Conservation (phyloP, 2,329 filamentous ascomycete species). For the Didymella glomerata region DNA sequence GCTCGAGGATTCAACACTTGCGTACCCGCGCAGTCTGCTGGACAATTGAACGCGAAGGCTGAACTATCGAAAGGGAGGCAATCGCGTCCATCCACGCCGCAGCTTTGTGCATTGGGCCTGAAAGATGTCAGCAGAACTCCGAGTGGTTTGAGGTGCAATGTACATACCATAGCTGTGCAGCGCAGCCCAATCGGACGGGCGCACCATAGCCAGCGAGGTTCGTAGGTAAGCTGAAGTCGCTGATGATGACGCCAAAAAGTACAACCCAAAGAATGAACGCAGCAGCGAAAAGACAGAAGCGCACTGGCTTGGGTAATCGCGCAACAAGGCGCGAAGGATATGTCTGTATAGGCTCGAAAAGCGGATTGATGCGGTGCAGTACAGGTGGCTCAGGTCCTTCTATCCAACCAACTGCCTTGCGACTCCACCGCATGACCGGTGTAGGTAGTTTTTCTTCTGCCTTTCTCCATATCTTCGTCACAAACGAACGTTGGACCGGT, state of each 20-base stretch:
- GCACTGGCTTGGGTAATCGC: conserved; percentile 64
- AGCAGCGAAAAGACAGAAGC: conserved; percentile 64
- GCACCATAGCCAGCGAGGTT: conserved; percentile 74
- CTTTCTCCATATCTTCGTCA: conserved; percentile 1
- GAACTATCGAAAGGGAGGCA: conserved; percentile 64
- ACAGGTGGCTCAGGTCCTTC: conserved; percentile 56
- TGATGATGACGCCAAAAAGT: conserved; percentile 72
- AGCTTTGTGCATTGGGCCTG: conserved; percentile 47
- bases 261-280: conserved; percentile 73
- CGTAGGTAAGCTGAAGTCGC: conserved; percentile 63
- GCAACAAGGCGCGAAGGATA: conserved; percentile 68
- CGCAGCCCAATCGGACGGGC: conserved; percentile 72
- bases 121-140: conserved; percentile 23
- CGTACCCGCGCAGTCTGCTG: conserved; percentile 60
- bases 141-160: not conserved
- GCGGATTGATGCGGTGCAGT: conserved; percentile 54
- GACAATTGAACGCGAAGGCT: conserved; percentile 64
- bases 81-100: conserved; percentile 63
- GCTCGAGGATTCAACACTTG: conserved; percentile 60
- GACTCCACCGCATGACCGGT: conserved; percentile 26
- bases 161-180: conserved; percentile 70
- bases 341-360: conserved; percentile 73
- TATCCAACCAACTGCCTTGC: conserved; percentile 53
- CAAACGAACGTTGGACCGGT: not conserved
- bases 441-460: conserved; percentile 18